Evolutionary conservation across 345 rosid genomes (phyloP), one percentile per base, ranked within the genome.

Genomic region (Pistacia atlantica): DNA sequence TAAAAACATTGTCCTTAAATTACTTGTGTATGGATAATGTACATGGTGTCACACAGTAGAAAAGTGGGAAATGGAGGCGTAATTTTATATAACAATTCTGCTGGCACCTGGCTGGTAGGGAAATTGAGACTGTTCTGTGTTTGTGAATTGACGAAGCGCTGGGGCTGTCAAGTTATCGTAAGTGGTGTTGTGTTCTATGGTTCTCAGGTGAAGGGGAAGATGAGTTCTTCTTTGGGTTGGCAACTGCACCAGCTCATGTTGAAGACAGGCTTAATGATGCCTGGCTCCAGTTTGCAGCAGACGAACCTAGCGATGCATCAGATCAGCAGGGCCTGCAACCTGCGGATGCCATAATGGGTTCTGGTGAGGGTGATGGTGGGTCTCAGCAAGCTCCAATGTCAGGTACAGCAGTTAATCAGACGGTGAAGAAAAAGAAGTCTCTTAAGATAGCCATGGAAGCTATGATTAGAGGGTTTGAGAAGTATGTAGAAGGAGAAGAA

Each of bases 161-260:
- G 18, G 71, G 3, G 3, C 20, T 60, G n/a, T 74, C 65, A 11
- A 3, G 56, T 35, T 72, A 14, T 18, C 17, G 48, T 59, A 57
- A 13, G 20, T 25, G 16, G 38, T 71, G 64, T 37, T 37, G 18
- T 64, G 11, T 64, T 31, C 5, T 35, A 11, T 75, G 71, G 22
- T 70, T 54, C 59, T 67, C 56, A 66, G 82, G 71, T 71, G 90
- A 73, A 79, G 93, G 81, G 73, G 91, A 80, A 69, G 67, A 85
- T 48, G 81, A 62, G 77, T 95, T 95, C 84, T 93, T 95, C 94
- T 95, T 91, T 80, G 99, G 99, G 75, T 87, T 95, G 87, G 99
- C 98, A 55, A 95, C 99, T 4, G 99, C 98, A 4, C 97, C 99
- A 42, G 98, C 98, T 37, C 98, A 93, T 78, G 98, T 88, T 42